Percentiles rank a stretch among this genome's conserved stretches.
phyloP scores from a whole-genome alignment of 441 rosid species.

The Theobroma grandiflorum region DNA sequence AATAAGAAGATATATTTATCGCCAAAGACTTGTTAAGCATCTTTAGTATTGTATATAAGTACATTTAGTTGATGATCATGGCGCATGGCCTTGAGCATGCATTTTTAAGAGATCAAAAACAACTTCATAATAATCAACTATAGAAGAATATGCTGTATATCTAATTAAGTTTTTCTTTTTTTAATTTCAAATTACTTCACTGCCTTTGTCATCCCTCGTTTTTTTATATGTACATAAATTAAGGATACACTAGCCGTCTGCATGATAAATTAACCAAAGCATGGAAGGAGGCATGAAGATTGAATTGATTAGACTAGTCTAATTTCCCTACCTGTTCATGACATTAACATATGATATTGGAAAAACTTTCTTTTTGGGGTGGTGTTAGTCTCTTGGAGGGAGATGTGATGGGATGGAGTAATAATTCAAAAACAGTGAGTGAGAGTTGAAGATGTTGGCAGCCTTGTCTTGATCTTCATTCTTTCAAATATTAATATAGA shows the following conservation, averaged over 20 bases:
- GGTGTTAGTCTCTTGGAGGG: not conserved
- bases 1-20: not conserved
- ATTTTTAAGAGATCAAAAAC: not conserved
- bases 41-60: conserved; percentile 33
- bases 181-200: conserved; percentile 12
- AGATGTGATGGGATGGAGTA: conserved; percentile 18
- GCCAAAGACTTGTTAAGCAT: conserved; percentile 39
- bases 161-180: not conserved
- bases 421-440: conserved; percentile 23
- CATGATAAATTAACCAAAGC: not conserved
- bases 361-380: not conserved
- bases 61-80: conserved; percentile 6
- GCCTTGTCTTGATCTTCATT: conserved; percentile 31
- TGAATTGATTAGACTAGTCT: not conserved
- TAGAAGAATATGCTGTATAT: not conserved
- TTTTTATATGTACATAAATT: not conserved
- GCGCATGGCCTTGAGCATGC: conserved; percentile 7
- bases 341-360: not conserved
- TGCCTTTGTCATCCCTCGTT: not conserved
- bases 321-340: not conserved
- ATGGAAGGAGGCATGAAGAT: not conserved
- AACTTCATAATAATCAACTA: conserved; percentile 9
- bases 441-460: conserved; percentile 29
- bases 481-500: not conserved
- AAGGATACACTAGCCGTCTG: not conserved